These are phyloP conservation scores for Zhuliangozyma parablackwelliae DNA, from an alignment of 1,139 yeast species.

Conservation along the genomic window DNA sequence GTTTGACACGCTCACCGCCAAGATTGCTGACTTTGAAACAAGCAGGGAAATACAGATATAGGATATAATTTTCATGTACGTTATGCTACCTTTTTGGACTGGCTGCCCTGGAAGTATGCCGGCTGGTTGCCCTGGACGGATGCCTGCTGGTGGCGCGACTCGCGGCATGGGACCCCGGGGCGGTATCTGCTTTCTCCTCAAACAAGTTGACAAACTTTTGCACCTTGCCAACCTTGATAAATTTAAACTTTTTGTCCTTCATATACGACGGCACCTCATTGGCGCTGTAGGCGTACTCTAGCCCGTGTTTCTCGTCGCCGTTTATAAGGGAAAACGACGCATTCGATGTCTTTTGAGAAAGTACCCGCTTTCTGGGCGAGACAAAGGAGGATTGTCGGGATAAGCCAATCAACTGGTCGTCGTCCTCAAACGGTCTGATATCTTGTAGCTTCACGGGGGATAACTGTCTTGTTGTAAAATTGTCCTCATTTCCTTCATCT, in stretches of 20 bases:
- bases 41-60: neutral
- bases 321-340: conserved; percentile 20
- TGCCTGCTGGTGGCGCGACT: too few species aligned
- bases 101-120: too few species aligned
- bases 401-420: conserved; percentile 5
- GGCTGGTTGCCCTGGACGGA: too few species aligned
- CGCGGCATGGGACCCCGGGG: too few species aligned
- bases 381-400: conserved; percentile 9
- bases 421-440: conserved; percentile 3
- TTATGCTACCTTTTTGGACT: too few species aligned
- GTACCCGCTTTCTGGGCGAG: conserved; percentile 15
- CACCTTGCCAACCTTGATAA: conserved; percentile 46
- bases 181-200: conserved; percentile 26
- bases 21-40: conserved; percentile 25
- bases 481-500: too few species aligned
- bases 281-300: conserved; percentile 30
- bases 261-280: conserved; percentile 37
- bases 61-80: too few species aligned
- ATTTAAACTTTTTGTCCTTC: conserved; percentile 43
- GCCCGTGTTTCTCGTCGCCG: conserved; percentile 18
- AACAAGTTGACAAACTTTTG: conserved; percentile 45
- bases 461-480: too few species aligned
- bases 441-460: too few species aligned
- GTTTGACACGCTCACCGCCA: conserved; percentile 39
- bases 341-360: conserved; percentile 17